Conservation (phyloP, 2,329 filamentous ascomycete species). For the Ceratocystis eucalypticola region DNA sequence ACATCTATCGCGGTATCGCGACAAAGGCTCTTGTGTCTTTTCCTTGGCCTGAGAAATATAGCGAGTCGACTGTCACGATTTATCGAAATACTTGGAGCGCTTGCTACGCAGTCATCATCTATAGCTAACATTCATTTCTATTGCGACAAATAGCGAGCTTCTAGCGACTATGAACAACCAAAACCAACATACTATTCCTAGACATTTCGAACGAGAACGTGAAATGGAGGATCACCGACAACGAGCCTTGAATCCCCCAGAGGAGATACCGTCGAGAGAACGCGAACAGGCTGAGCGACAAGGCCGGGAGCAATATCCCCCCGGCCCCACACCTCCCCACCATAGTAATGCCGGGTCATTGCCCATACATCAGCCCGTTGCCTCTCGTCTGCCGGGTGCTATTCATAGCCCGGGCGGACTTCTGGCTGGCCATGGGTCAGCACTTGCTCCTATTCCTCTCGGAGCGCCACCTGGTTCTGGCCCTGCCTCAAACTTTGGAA, state of each 20-base stretch:
- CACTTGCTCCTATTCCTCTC: constrained; percentile 39
- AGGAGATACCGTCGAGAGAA: constrained; percentile 34
- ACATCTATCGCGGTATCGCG: not conserved
- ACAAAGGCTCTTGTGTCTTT: not conserved
- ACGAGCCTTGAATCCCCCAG: constrained; percentile 34
- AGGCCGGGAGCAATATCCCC: constrained; percentile 53
- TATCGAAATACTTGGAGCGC: not conserved
- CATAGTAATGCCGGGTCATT: constrained; percentile 81
- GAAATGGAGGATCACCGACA: constrained; percentile 36
- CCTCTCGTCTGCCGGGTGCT: constrained; percentile 61
- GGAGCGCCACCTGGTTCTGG: constrained; percentile 38
- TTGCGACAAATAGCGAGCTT: constrained; percentile 6
- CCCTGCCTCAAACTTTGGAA: constrained; percentile 37
- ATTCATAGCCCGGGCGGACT: constrained; percentile 89
- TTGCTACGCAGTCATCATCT: not conserved
- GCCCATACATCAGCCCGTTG: constrained; percentile 87
- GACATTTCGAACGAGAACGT: constrained; percentile 36
- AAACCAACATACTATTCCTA: constrained; percentile 29
- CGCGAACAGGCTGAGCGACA: constrained; percentile 39
- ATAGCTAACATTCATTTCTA: not conserved
- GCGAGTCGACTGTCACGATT: not conserved
- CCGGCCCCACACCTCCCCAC: constrained; percentile 61
- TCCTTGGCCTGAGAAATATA: not conserved
- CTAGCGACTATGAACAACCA: constrained; percentile 35
- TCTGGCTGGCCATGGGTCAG: constrained; percentile 57